Evolutionary conservation across 2,329 filamentous ascomycete genomes (phyloP), one percentile per base, ranked within the genome.

Genomic region (Orbilia ellipsospora): DNA sequence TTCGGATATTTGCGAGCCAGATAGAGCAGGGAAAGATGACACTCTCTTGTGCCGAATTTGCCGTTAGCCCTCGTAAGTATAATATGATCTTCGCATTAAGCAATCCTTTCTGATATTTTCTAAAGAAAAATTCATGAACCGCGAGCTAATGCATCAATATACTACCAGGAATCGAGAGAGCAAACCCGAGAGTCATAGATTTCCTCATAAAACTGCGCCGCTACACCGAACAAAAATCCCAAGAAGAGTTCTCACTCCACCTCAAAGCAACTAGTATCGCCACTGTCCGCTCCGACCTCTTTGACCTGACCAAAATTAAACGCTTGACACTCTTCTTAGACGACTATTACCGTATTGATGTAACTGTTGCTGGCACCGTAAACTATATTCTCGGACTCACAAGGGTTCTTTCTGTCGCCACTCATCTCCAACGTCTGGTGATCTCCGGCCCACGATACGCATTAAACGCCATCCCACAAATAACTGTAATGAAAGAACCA

Each of bases 151-250:
- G 10, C 6, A 36, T 36, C 5, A 36, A 10, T 36, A 36, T 10
- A 16, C 16, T 20, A 20, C 4, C 16, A 54, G 51, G 51, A 28
- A 31, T 54, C 18, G 51, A 15, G 13, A 54, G 12, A 7, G 51
- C 23, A 28, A 28, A 13, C 23, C 18, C 23, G 4, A 26, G 20
- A 10, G 13, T 16, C 8, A 16, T 54, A 15, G 51, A 54, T 6
- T 31, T 54, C 23, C 18, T 54, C 1, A 23, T 16, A 4, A 31
- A 13, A 6, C 26, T 54, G 1, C 26, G 28, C 6, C 26, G n/a
- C 13, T 54, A 54, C 51, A 28, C 51, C 12, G 51, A 54, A 54
- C 15, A 15, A 13, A 54, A 26, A 54, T 54, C 51, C 10, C 23
- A 31, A 16, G n/a, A 31, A 4, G 20, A 54, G 7, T 54, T 54